Evolutionary conservation across 129 eudicot species (phyloP), one percentile per base, ranked within the genome.

Genomic region (Glebionis coronaria): DNA sequence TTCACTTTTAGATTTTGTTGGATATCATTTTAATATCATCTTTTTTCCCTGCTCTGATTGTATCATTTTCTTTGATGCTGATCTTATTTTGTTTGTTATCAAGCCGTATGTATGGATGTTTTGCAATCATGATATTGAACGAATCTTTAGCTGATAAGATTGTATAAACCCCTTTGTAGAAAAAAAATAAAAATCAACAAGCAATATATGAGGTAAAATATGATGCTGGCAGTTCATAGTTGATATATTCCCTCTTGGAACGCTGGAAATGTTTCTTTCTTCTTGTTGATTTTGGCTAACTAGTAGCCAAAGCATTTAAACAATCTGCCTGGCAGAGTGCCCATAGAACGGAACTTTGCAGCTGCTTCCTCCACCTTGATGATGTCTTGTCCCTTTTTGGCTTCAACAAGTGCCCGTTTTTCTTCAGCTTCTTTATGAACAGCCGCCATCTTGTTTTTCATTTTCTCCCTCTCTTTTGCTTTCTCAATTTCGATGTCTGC

Each of bases 351-450:
- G 44, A 58, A 87, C 75, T 83, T 87, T 55, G 87, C 82, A 31
- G 90, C 89, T 28, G 51, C 76, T 47, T 87, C 87, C 73, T 83
- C 81, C 12, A 72, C 83, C 51, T 78, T 83, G 29, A 87, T 78
- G 10, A 80, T 54, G 13, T 81, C 77, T 76, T 83, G 85, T 6
- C 87, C 84, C 5, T 64, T 78, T 66, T 73, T 82, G 3, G 90
- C 90, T 81, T 81, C 71, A 49, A 79, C 45, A 7, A 53, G 50
- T 0, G 95, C 87, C 14, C 90, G 75, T 63, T 83, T 87, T 61
- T 87, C 94, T 78, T 87, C 84, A 61, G 89, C 94, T 61, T 67
- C 65, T 65, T 80, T 83, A 74, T 83, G 89, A 12, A 87, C 3
- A 0, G 63, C 74, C 9, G 85, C 90, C 53, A 81, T 65, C 70